phyloP scores from a whole-genome alignment of 2,329 filamentous ascomycete genomes.

The Sporothrix variecibatus region DNA sequence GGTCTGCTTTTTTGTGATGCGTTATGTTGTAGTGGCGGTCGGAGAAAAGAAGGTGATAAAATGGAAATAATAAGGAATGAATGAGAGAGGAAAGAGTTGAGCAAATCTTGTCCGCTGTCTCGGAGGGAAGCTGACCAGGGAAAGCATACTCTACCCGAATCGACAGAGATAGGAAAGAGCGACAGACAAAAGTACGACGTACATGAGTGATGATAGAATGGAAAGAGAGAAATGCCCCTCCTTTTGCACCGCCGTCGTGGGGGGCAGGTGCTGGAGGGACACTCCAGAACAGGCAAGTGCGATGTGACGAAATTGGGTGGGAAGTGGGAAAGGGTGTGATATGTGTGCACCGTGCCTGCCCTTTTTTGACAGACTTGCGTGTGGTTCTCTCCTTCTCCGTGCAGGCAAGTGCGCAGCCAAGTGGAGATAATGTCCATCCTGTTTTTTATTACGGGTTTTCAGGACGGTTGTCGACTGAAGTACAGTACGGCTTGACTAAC shows the following conservation, averaged over 20 bases:
- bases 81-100: neutral
- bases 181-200: neutral
- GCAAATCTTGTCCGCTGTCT: neutral
- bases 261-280: neutral
- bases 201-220: neutral
- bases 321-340: neutral
- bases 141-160: neutral
- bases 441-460: neutral
- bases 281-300: neutral
- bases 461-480: neutral
- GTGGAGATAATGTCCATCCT: conserved; percentile 1
- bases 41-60: neutral
- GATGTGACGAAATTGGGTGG: neutral
- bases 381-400: neutral
- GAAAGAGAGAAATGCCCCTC: neutral
- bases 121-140: neutral
- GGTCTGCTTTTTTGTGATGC: neutral
- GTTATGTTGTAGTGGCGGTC: neutral
- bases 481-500: too few species aligned
- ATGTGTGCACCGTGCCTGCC: neutral
- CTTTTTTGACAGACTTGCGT: neutral
- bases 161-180: neutral
- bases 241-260: neutral
- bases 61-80: neutral
- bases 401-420: conserved; percentile 6